Percentiles rank a stretch among this genome's conserved stretches.
phyloP scores from a whole-genome alignment of 306 rosid genomes.

The Trichosanthes truncata region DNA sequence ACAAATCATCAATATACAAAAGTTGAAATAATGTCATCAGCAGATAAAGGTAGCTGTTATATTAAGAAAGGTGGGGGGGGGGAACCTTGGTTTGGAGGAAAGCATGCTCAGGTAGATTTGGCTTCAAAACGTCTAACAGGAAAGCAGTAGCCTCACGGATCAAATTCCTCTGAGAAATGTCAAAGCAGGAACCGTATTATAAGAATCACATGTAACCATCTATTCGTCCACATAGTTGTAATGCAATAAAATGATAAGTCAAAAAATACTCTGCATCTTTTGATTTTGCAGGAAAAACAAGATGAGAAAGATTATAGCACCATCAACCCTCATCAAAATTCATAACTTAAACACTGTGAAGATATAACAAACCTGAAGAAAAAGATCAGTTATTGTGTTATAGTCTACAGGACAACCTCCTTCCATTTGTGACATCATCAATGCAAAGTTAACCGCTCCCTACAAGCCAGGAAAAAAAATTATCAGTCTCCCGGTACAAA shows the following conservation, averaged over 20 bases:
- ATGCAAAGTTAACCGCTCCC: conserved; percentile 99
- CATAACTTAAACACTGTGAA: neutral
- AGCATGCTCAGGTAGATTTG: conserved; percentile 91
- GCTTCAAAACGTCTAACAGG: conserved; percentile 89
- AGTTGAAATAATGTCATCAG: conserved; percentile 6
- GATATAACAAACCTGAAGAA: conserved; percentile 73
- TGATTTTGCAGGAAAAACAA: neutral
- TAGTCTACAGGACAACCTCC: conserved; percentile 98
- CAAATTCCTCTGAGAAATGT: conserved; percentile 65
- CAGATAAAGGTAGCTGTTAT: neutral
- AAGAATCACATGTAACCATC: neutral
- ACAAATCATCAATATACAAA: conserved; percentile 15
- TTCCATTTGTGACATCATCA: conserved; percentile 99
- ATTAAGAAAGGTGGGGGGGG: conserved; percentile 5
- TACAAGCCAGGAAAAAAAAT: conserved; percentile 19
- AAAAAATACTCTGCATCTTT: neutral
- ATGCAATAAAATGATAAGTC: neutral
- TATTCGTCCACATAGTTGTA: neutral
- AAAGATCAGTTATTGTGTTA: conserved; percentile 95
- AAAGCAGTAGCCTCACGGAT: conserved; percentile 99
- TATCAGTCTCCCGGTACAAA: neutral
- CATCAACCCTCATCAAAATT: neutral
- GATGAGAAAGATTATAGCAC: neutral
- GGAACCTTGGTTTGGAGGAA: conserved; percentile 86
- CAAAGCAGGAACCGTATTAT: conserved; percentile 11